Conservation (phyloP, 2,329 filamentous ascomycete species). For the Sporothrix humicola region DNA sequence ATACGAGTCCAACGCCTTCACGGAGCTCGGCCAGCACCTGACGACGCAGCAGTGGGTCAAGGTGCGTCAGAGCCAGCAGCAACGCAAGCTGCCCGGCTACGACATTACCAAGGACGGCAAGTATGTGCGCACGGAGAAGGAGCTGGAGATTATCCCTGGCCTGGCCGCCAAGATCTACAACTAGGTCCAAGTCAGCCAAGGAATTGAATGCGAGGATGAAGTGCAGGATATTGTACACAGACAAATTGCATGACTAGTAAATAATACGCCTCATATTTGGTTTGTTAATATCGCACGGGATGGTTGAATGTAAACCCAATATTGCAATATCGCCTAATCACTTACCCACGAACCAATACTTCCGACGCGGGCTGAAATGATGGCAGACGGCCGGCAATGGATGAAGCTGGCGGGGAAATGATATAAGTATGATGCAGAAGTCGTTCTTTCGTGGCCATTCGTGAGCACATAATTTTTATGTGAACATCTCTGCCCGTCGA, state of each 20-base stretch:
- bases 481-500: not conserved
- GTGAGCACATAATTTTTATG: not conserved
- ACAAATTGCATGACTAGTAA: not conserved
- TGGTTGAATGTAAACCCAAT: not conserved
- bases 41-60: constrained; percentile 37
- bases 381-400: not conserved
- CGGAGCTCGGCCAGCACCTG: constrained; percentile 35
- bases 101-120: constrained; percentile 48
- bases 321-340: not conserved
- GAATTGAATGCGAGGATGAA: not conserved
- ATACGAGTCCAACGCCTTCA: constrained; percentile 48
- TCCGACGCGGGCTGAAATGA: not conserved
- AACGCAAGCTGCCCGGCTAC: constrained; percentile 45
- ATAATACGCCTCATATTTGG: too few species aligned
- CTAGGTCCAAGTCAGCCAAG: constrained; percentile 30
- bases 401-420: not conserved
- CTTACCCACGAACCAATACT: not conserved
- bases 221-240: not conserved
- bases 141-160: constrained; percentile 51
- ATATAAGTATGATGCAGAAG: not conserved
- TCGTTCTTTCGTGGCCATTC: too few species aligned
- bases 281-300: not conserved
- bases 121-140: constrained; percentile 46
- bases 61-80: constrained; percentile 48
- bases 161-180: constrained; percentile 50